Base-by-base conservation (phyloP, 768 basidiomycete species). In the Boletus rufocinnamomeus region DNA sequence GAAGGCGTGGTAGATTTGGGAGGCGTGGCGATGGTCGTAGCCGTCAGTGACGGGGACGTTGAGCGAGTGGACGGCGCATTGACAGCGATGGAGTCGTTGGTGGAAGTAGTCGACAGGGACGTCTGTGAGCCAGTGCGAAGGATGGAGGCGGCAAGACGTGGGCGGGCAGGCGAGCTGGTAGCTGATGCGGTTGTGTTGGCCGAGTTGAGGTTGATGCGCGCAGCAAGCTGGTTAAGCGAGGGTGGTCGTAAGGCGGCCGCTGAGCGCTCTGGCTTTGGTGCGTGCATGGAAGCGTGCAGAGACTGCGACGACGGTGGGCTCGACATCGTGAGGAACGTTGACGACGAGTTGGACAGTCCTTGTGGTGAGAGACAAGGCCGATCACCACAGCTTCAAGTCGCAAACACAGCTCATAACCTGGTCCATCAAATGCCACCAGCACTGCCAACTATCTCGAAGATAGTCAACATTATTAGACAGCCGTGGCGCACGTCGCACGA, bases 141-240 rank as follows among this genome's bases (percentile, higher is more conserved):
- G 32, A 85, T 77, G 37, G 84, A 85, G 3, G 90, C 87, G n/a
- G 86, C 84, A 19, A 93, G 81, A 58, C 91, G 85, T 1, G 90
- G 89, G 40, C 90, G 84, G 47, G 65, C 67, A 34, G 80, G 73
- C 10, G 54, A 70, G 45, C 59, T 59, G 16, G 67, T 52, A 49
- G 68, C 50, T 47, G 77, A 56, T 46, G 72, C 3, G 16, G 61
- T 49, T 38, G 59, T 8, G 17, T 65, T 65, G 10, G 69, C 57
- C 17, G 64, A 47, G 49, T 76, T 83, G 51, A 80, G 74, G 65
- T 79, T 83, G 70, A 91, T 89, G 50, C 89, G 85, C 6, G 90
- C 90, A 3, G 88, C 91, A 54, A 93, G 84, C 72, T 91, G 88
- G 75, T 90, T 88, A 16, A 93, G 80, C 8, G 91, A 91, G 1